These are phyloP conservation scores for Kwoniella shivajii DNA, from an alignment of 1,284 basidiomycete species.

Conservation along the genomic window DNA sequence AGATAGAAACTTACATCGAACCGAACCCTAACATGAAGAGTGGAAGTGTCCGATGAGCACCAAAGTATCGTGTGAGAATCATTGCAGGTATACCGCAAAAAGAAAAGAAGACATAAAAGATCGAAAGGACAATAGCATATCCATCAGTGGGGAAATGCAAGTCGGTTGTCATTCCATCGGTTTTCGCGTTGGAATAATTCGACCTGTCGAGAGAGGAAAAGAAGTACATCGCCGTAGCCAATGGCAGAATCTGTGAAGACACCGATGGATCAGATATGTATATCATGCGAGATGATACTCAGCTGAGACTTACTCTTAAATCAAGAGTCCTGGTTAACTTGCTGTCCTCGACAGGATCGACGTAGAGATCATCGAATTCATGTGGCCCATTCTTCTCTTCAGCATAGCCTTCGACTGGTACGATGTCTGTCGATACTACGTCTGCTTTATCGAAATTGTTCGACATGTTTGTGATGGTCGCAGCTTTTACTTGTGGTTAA, in stretches of 20 bases:
- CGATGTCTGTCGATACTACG: too few species aligned
- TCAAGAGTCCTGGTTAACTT: neutral
- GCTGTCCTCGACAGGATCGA: neutral
- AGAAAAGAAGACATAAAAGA: constrained; percentile 28
- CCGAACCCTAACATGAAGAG: constrained; percentile 21
- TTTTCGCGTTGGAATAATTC: constrained; percentile 40
- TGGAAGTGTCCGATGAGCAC: constrained; percentile 19
- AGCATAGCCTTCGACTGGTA: too few species aligned
- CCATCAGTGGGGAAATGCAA: constrained; percentile 29
- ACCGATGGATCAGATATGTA: too few species aligned
- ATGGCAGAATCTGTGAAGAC: neutral
- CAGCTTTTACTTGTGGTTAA: too few species aligned
- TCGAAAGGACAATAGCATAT: constrained; percentile 22
- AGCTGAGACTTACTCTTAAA: neutral
- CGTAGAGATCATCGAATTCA: too few species aligned
- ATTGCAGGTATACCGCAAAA: constrained; percentile 20
- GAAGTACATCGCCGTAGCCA: constrained; percentile 15
- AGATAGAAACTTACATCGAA: neutral
- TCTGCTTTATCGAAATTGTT: too few species aligned
- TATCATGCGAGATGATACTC: too few species aligned
- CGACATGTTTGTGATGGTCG: too few species aligned
- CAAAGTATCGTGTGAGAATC: too few species aligned
- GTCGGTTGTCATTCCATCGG: constrained; percentile 30
- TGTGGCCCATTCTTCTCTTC: too few species aligned
- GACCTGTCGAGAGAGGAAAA: constrained; percentile 38